Evolutionary conservation across 345 rosid species (phyloP).

Genomic region (Balakata baccata): DNA sequence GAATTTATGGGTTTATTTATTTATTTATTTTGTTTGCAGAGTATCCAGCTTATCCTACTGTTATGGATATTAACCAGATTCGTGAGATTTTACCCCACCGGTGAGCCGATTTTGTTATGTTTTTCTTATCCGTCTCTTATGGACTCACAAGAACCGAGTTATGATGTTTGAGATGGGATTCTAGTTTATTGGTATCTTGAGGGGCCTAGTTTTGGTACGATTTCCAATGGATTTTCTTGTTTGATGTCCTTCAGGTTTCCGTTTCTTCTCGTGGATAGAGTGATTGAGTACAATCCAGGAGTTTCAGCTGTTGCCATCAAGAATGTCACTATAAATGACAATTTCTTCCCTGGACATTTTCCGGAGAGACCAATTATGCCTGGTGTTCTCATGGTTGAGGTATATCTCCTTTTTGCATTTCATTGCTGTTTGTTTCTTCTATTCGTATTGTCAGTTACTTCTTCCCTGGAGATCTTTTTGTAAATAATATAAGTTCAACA

Average conservation of each 20-base stretch:
- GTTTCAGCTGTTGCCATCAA: slow-evolving; percentile 92
- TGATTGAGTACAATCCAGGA: slow-evolving; percentile 89
- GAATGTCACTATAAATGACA: slow-evolving; percentile 95
- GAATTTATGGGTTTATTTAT: neutral
- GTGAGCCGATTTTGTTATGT: slow-evolving; percentile 24
- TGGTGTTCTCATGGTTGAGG: slow-evolving; percentile 99
- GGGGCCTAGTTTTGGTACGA: neutral
- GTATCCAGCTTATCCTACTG: slow-evolving; percentile 66
- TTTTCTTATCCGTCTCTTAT: too few relatives aligned
- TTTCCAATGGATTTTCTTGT: neutral
- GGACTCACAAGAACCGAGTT: neutral
- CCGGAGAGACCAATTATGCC: slow-evolving; percentile 99
- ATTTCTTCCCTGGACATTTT: slow-evolving; percentile 98
- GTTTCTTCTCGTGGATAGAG: slow-evolving; percentile 97
- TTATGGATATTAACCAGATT: slow-evolving; percentile 89
- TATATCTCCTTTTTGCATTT: slow-evolving; percentile 15
- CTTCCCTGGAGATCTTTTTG: neutral
- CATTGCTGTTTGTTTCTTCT: too few relatives aligned
- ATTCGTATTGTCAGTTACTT: neutral
- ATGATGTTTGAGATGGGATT: neutral
- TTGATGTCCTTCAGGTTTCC: slow-evolving; percentile 59
- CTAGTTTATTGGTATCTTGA: neutral
- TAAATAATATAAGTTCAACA: neutral
- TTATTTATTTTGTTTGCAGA: slow-evolving; percentile 32
- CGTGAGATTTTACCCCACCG: slow-evolving; percentile 88